Base-by-base conservation (phyloP, 139 green algal species). In the Ettlia oleoabundans region DNA sequence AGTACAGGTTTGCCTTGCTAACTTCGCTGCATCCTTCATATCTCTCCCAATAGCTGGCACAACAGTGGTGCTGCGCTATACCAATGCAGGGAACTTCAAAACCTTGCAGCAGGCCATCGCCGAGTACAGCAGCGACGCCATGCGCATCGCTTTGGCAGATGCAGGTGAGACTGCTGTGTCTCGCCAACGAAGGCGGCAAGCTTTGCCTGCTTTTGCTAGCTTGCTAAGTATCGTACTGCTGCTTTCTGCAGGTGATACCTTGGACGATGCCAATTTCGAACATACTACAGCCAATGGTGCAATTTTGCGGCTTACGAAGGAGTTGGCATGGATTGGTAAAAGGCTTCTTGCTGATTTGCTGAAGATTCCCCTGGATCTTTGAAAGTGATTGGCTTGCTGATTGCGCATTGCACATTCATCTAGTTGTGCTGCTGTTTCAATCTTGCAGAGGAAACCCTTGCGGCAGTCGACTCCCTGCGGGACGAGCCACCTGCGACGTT, bases 181-280 rank as follows among this genome's bases (percentile, higher is more conserved):
- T n/a, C n/a, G n/a, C n/a, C n/a, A n/a, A n/a, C n/a, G n/a, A n/a
- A n/a, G n/a, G n/a, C n/a, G n/a, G n/a, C n/a, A n/a, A n/a, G 5
- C 26, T 58, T 58, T 15, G 47, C 47, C 47, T 58, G 47, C 47
- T 58, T 15, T 58, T 10, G 47, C n/a, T n/a, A n/a, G n/a, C n/a
- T n/a, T n/a, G n/a, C n/a, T n/a, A n/a, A n/a, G n/a, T n/a, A 10
- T 58, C 47, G 13, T 58, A 58, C 47, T 58, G 47, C 13, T 58
- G 15, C 47, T 24, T 22, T n/a, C 3, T 22, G 64, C 78, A n/a
- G 95, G 97, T 8, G 97, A 99, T 83, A 89, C 87, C 53, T 90
- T 99, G 88, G 97, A 99, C 35, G 97, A 99, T 81, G 97, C 97
- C 84, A 99, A 99, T 91, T 99, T 99, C 83, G 96, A 97, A 84